Conservation (phyloP, 148 eudicot genomes). For the Selenicereus undatus region DNA sequence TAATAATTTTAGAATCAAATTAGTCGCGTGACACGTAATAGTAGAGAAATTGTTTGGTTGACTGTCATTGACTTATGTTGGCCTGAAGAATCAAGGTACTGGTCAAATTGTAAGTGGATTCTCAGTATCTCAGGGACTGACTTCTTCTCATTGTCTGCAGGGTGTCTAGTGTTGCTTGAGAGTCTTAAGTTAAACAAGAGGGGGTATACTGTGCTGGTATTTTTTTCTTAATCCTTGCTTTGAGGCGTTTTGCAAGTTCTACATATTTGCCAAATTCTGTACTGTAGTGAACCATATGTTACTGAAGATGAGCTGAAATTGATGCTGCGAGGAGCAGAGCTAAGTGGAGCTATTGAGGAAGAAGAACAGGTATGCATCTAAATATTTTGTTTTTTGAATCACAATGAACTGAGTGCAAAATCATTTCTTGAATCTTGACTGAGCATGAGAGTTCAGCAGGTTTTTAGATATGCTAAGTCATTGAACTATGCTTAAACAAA, state of each 20-base stretch:
- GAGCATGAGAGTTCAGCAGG: neutral
- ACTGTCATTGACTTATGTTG: neutral
- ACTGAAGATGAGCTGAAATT: constrained; percentile 95
- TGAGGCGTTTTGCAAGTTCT: constrained; percentile 8
- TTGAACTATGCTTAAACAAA: neutral
- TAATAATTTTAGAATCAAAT: neutral
- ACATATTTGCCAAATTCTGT: constrained; percentile 23
- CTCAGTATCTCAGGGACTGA: neutral
- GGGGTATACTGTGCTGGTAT: neutral
- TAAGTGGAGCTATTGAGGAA: constrained; percentile 97
- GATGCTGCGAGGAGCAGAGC: constrained; percentile 96
- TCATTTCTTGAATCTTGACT: neutral
- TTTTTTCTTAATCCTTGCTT: constrained; percentile 8
- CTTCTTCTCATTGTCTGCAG: neutral
- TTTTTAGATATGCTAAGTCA: neutral
- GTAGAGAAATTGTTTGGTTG: neutral
- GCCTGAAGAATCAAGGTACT: neutral
- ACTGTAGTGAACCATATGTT: constrained; percentile 81
- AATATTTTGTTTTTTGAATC: neutral
- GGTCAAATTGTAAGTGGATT: neutral
- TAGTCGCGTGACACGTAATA: neutral
- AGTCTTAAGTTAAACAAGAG: neutral
- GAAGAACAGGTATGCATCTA: constrained; percentile 76
- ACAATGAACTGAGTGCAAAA: neutral
- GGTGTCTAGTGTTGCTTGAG: constrained; percentile 5